Base-by-base conservation (phyloP, 1,284 basidiomycete genomes). In the Cutaneotrichosporon cavernicola region DNA sequence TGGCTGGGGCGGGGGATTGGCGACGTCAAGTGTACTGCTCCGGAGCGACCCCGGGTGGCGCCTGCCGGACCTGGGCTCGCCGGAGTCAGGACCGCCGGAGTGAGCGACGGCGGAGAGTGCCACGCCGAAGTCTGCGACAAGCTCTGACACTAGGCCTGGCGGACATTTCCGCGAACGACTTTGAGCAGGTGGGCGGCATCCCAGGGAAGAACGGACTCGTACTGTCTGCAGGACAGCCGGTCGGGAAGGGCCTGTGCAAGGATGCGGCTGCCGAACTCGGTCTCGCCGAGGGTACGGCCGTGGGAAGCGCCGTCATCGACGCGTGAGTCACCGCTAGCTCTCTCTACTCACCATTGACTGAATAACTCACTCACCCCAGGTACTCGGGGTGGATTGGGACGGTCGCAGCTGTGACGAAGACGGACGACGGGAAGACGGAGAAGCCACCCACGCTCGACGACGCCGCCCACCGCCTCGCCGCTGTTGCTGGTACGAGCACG, bases 311-410 rank as follows among this genome's bases (percentile, higher is more conserved):
- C 26, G 86, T 99, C 55, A 97, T 99, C 73, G 96, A 99, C 73
- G 96, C 95, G 86, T 94, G 74, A 76, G 87, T 81, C 3, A 9
- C 1, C 14, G 7, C 14, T 26, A 10, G 49, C 16, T 40, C 49
- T 10, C 11, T n/a, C 11, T 8, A 13, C 13, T 43, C 8, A 36
- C 34, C 34, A 8, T 36, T 2, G 34, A 13, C 34, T 8, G 34
- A 13, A 2, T 36, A 36, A 36, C 34, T 36, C 34, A 5, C 60
- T 62, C 47, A 56, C 56, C 7, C 13, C 68, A 92, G 90, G 8
- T 97, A 98, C 79, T 93, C 96, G 2, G 96, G 96, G n/a, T 99
- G 96, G 96, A 85, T 99, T 71, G 96, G 97, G 21, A 98, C 96
- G 0, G 88, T 97, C 46, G 96, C 91, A 9, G 95, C 94, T 9